These are phyloP conservation scores for Sicyos baderoa DNA, from an alignment of 306 rosid genomes.

Conservation along the genomic window DNA sequence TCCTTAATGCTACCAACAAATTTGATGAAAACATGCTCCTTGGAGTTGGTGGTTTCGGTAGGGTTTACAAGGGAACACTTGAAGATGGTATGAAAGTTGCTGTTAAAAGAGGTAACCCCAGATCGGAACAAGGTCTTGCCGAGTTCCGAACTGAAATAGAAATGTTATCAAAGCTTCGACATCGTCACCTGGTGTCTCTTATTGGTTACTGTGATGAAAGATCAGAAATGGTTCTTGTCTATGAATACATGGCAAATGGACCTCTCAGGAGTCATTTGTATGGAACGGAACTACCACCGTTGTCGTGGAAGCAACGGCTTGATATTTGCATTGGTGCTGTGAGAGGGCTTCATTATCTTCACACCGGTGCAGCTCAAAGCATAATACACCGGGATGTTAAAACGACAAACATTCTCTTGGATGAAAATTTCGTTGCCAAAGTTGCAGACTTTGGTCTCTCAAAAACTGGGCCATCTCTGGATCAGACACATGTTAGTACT, in stretches of 20 bases:
- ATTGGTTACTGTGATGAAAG: constrained; percentile 93
- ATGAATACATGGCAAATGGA: constrained; percentile 96
- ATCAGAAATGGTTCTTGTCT: constrained; percentile 91
- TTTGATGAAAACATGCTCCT: constrained; percentile 76
- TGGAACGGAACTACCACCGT: constrained; percentile 73
- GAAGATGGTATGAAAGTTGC: constrained; percentile 83
- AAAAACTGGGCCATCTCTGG: constrained; percentile 88
- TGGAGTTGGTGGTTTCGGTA: constrained; percentile 94
- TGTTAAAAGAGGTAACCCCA: constrained; percentile 83
- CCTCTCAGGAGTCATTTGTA: constrained; percentile 91
- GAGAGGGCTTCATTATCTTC: constrained; percentile 92
- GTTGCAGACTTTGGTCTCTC: constrained; percentile 98
- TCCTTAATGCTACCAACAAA: constrained; percentile 77
- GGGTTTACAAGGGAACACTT: constrained; percentile 80
- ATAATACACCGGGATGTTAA: constrained; percentile 93
- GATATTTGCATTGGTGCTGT: constrained; percentile 97
- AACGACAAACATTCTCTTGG: constrained; percentile 94
- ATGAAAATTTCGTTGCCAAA: constrained; percentile 82
- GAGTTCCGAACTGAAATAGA: constrained; percentile 94
- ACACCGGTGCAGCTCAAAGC: constrained; percentile 88
- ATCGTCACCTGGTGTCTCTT: constrained; percentile 91
- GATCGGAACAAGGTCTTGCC: constrained; percentile 92
- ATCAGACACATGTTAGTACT: constrained; percentile 94
- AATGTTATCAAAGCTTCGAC: constrained; percentile 94
- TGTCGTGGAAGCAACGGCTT: constrained; percentile 85